Conservation (phyloP, 805 yeast species). For the Sugiyamaella floridensis region DNA sequence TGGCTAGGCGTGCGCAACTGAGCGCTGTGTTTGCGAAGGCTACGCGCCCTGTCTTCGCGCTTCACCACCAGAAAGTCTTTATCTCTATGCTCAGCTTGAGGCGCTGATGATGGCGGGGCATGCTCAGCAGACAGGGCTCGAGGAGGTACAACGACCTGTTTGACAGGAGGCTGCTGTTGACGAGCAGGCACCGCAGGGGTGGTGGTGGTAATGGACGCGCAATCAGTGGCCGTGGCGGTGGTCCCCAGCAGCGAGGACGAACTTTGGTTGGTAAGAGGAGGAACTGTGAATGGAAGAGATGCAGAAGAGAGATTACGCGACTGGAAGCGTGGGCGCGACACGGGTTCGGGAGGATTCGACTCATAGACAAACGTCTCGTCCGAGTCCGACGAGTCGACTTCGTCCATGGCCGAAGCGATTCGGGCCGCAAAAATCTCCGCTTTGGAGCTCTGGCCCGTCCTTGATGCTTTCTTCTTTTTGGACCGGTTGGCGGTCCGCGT, state of each 20-base stretch:
- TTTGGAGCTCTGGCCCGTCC: constrained; percentile 47
- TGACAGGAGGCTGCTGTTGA: neutral
- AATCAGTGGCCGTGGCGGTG: neutral
- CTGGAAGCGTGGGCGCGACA: constrained; percentile 19
- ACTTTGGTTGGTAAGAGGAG: neutral
- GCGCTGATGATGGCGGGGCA: no score
- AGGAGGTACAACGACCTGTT: no score
- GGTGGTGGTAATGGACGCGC: neutral
- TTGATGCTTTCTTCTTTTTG: constrained; percentile 36
- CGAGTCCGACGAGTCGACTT: constrained; percentile 69
- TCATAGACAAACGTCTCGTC: constrained; percentile 98
- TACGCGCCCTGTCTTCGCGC: neutral
- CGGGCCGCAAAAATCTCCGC: constrained; percentile 95
- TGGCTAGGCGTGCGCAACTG: neutral
- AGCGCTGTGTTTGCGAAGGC: neutral
- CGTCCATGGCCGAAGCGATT: constrained; percentile 89
- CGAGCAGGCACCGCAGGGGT: neutral
- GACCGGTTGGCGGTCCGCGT: constrained; percentile 10
- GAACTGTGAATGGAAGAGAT: constrained; percentile 1
- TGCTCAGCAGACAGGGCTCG: no score
- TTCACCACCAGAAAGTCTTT: neutral
- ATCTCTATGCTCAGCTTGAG: neutral
- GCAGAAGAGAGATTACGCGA: constrained; percentile 20
- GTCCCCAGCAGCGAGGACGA: neutral
- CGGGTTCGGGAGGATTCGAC: constrained; percentile 29